A percentile compares a stretch with the other conserved stretches of the same genome.
Evolutionary conservation across 768 basidiomycete genomes (phyloP).

Genomic region (Fistulinella prunicolor): DNA sequence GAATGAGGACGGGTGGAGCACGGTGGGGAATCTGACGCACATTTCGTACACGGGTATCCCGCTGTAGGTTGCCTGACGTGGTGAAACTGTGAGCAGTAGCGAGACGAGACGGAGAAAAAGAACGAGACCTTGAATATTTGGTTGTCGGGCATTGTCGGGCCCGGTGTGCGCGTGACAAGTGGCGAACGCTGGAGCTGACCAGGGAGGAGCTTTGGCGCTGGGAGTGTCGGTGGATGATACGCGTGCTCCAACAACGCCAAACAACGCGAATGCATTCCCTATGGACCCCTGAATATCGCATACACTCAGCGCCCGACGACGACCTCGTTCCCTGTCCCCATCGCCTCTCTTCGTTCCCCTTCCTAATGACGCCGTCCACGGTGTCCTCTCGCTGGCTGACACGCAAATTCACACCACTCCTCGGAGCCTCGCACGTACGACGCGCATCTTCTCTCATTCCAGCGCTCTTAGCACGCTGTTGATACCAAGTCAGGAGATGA

Average conservation of each 20-base stretch:
- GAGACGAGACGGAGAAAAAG: not conserved
- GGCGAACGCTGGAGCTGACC: constrained; percentile 1
- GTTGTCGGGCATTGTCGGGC: constrained; percentile 65
- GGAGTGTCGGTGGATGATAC: constrained; percentile 22
- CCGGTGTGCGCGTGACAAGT: constrained; percentile 10
- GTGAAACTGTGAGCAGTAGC: constrained; percentile 5
- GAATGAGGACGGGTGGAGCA: constrained; percentile 33
- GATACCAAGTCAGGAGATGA: no score
- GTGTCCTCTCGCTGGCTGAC: no score
- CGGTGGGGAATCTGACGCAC: constrained; percentile 49
- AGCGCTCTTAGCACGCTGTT: no score
- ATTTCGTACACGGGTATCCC: constrained; percentile 92
- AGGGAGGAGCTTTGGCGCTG: constrained; percentile 15
- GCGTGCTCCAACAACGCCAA: constrained; percentile 42
- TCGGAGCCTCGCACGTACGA: constrained; percentile 4
- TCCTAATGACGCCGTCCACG: no score
- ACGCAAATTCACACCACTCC: not conserved
- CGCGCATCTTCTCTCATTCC: not conserved
- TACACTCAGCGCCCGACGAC: not conserved
- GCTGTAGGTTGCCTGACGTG: constrained; percentile 79
- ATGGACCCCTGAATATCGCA: constrained; percentile 12
- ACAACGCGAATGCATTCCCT: constrained; percentile 33
- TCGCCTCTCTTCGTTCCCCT: not conserved
- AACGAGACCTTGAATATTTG: constrained; percentile 83
- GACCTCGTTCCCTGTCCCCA: not conserved